Evolutionary conservation across 257 asterid genomes (phyloP).

Genomic region (Solanum infundibuliforme): DNA sequence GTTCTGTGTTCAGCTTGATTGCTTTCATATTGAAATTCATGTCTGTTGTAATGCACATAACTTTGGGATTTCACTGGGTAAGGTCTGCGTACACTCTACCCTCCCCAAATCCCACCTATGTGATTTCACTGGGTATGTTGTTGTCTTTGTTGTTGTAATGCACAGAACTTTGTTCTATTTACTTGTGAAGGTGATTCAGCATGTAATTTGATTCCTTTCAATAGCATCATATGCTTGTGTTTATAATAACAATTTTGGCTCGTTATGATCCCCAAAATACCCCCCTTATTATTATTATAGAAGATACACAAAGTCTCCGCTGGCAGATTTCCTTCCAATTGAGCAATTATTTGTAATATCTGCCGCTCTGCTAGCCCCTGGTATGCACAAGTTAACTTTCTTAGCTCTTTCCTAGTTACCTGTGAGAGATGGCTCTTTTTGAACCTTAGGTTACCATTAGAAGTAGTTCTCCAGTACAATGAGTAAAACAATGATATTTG

Average conservation of each 20-base stretch:
- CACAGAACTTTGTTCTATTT: not conserved
- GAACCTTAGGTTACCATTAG: not conserved
- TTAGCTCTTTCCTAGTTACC: not conserved
- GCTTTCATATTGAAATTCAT: not conserved
- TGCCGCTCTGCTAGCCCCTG: not conserved
- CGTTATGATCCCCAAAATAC: not conserved
- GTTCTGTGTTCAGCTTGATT: not conserved
- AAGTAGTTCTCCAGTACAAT: not conserved
- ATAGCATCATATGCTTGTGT: not conserved
- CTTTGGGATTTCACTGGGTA: not conserved
- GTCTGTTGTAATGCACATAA: not conserved
- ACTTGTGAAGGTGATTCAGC: not conserved
- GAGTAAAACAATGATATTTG: not conserved
- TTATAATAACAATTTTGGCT: not conserved
- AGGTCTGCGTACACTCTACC: not conserved
- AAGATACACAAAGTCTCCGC: not conserved
- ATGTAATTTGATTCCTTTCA: not conserved
- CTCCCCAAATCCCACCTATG: no score
- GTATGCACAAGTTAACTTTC: not conserved
- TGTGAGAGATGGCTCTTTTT: not conserved
- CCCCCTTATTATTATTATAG: not conserved
- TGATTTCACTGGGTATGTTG: not conserved
- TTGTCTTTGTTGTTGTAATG: not conserved
- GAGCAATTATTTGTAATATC: not conserved
- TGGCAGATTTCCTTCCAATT: not conserved